phyloP scores from a whole-genome alignment of 2,329 filamentous ascomycete species.

The Capronia epimyces region DNA sequence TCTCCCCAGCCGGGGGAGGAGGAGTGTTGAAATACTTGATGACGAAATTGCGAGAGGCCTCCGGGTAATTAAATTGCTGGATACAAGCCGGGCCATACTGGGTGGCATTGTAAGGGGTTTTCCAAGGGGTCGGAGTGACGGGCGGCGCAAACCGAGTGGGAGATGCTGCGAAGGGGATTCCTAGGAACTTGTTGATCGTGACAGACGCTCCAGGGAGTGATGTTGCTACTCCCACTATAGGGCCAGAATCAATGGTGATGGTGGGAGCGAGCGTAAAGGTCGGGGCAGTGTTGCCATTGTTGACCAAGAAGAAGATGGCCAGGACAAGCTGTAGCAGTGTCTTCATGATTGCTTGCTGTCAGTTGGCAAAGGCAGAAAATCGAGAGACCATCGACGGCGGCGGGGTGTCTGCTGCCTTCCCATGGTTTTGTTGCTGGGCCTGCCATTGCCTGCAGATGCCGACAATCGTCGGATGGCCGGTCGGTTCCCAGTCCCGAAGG shows the following conservation, averaged over 20 bases:
- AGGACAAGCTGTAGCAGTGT: neutral
- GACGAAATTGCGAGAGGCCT: constrained; percentile 29
- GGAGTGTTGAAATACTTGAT: constrained; percentile 29
- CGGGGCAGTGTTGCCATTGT: neutral
- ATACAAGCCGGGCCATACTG: constrained; percentile 31
- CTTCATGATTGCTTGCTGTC: neutral
- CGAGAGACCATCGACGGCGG: neutral
- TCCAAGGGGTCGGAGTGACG: constrained; percentile 23
- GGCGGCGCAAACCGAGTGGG: constrained; percentile 32
- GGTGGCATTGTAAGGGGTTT: constrained; percentile 26
- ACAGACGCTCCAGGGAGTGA: constrained; percentile 26
- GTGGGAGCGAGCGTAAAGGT: constrained; percentile 19
- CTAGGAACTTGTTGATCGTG: constrained; percentile 32
- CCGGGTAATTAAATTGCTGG: constrained; percentile 31
- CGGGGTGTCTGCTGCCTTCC: neutral
- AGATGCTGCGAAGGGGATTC: constrained; percentile 32
- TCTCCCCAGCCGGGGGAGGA: constrained; percentile 29
- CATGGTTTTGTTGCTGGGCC: neutral
- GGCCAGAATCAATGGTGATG: constrained; percentile 29
- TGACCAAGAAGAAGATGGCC: neutral
- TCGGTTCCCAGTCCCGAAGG: neutral
- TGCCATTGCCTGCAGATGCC: neutral
- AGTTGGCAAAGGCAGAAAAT: neutral
- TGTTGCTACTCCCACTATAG: constrained; percentile 30
- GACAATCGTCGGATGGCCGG: neutral